phyloP scores from a whole-genome alignment of 2,329 filamentous ascomycete genomes.

The Trichoderma atroviride region DNA sequence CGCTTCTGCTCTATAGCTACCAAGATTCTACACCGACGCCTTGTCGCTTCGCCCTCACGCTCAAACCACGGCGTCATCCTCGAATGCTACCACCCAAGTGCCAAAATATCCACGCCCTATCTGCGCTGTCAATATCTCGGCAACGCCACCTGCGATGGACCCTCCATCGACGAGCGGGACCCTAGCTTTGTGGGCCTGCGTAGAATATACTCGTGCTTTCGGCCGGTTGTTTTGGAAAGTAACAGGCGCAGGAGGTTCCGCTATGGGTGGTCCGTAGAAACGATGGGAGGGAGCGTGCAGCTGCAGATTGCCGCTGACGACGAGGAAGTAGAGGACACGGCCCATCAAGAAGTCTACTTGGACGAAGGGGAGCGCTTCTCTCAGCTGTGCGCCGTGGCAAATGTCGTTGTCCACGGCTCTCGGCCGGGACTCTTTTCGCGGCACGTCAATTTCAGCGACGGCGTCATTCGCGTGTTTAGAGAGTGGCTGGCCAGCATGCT shows the following conservation, averaged over 20 bases:
- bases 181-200: conserved; percentile 47
- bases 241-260: conserved; percentile 44
- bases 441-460: conserved; percentile 67
- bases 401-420: conserved; percentile 67
- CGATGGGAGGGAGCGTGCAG: background rate
- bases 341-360: conserved; percentile 53
- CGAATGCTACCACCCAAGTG: conserved; percentile 76
- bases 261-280: conserved; percentile 19
- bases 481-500: conserved; percentile 64
- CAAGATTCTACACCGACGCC: conserved; percentile 65
- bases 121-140: conserved; percentile 67
- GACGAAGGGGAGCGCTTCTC: conserved; percentile 73
- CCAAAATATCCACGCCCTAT: conserved; percentile 68
- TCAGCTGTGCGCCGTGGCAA: conserved; percentile 70
- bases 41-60: conserved; percentile 46
- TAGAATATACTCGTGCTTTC: conserved; percentile 70
- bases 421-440: conserved; percentile 64
- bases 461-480: conserved; percentile 71
- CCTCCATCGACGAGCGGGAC: conserved; percentile 15
- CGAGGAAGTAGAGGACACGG: conserved; percentile 21
- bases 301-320: conserved; percentile 17
- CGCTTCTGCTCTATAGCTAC: conserved; percentile 66
- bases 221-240: conserved; percentile 61
- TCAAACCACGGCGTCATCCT: conserved; percentile 65
- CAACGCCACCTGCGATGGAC: conserved; percentile 45